A percentile compares a stretch with the other conserved stretches of the same genome.
Evolutionary conservation across 768 basidiomycete genomes (phyloP).

Genomic region (Rhizopogon vesiculosus): DNA sequence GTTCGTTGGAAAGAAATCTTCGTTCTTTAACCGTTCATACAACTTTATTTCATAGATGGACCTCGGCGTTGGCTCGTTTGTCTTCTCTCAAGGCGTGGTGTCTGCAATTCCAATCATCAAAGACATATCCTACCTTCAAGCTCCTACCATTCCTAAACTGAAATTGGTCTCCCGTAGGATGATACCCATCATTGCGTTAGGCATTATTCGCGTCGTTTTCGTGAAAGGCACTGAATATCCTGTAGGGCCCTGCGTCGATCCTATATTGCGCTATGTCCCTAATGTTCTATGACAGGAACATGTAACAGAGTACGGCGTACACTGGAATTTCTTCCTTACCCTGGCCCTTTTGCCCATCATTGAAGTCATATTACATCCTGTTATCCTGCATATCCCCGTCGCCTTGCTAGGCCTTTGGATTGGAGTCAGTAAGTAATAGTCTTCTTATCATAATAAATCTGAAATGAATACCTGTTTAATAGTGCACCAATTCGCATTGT

Average conservation of each 20-base stretch:
- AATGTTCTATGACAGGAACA: constrained; percentile 65
- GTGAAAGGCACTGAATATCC: constrained; percentile 96
- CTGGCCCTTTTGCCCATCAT: constrained; percentile 75
- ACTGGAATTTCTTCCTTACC: constrained; percentile 99
- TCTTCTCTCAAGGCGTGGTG: constrained; percentile 92
- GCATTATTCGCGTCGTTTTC: constrained; percentile 70
- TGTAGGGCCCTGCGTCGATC: constrained; percentile 38
- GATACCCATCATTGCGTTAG: constrained; percentile 66
- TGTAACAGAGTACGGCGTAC: constrained; percentile 90
- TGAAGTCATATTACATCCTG: constrained; percentile 63
- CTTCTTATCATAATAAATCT: not conserved
- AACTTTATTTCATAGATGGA: constrained; percentile 71
- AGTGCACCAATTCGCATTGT: constrained; percentile 74
- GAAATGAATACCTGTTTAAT: not conserved
- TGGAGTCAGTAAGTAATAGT: constrained; percentile 44
- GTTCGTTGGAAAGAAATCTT: constrained; percentile 38
- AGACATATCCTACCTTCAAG: constrained; percentile 47
- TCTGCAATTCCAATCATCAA: constrained; percentile 81
- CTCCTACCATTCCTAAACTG: constrained; percentile 49
- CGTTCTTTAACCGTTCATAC: not conserved
- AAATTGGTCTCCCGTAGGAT: constrained; percentile 48
- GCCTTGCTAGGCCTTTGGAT: constrained; percentile 59
- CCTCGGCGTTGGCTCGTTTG: constrained; percentile 93
- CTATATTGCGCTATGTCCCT: not conserved
- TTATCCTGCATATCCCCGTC: constrained; percentile 53